Conservation (phyloP, 805 yeast species). For the Priceomyces melissophilus region DNA sequence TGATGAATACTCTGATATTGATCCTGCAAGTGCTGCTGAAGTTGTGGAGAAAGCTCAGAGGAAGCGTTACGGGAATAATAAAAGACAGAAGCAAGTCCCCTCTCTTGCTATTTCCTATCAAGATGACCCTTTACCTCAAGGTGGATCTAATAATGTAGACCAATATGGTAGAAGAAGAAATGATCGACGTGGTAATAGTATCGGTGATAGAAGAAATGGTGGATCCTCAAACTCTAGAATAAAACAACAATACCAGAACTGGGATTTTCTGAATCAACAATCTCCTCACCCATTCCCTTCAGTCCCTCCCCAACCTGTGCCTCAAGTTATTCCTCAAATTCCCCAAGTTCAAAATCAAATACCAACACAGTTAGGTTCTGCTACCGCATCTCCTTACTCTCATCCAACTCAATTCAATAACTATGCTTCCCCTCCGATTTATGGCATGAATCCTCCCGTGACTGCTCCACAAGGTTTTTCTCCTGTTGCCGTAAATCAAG, state of each 20-base stretch:
- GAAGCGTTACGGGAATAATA: conserved; percentile 17
- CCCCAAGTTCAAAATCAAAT: neutral
- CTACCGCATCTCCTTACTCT: too few species aligned
- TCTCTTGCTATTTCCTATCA: conserved; percentile 10
- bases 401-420: neutral
- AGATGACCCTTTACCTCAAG: conserved; percentile 8
- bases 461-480: too few species aligned
- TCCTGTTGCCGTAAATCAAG: neutral
- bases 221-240: conserved; percentile 7
- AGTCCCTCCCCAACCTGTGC: too few species aligned
- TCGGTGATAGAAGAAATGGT: conserved; percentile 6
- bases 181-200: conserved; percentile 10
- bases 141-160: conserved; percentile 1
- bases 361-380: neutral
- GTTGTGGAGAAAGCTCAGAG: conserved; percentile 46
- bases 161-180: conserved; percentile 11
- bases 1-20: conserved; percentile 77
- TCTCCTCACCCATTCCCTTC: too few species aligned
- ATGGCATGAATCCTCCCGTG: too few species aligned
- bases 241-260: conserved; percentile 2
- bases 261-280: neutral
- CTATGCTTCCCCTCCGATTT: neutral
- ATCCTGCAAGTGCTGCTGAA: conserved; percentile 62
- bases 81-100: conserved; percentile 5
- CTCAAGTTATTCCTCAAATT: too few species aligned